Evolutionary conservation across 345 rosid genomes (phyloP).

Genomic region (Sonneratia caseolaris): DNA sequence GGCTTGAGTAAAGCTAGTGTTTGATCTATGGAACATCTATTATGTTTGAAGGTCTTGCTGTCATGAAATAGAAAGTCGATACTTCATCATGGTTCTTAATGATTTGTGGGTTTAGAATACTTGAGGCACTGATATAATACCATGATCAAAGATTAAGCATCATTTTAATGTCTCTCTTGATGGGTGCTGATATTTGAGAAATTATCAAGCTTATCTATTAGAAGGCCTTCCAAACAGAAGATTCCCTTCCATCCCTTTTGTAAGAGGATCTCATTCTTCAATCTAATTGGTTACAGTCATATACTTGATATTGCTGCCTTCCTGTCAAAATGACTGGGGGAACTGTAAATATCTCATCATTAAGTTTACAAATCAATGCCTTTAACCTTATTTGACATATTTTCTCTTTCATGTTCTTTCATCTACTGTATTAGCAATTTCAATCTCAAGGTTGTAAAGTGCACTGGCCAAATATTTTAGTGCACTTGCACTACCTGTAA

Average conservation of each 20-base stretch:
- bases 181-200: not conserved
- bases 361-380: not conserved
- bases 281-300: not conserved
- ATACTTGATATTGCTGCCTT: not conserved
- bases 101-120: not conserved
- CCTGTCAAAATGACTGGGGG: not conserved
- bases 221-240: not conserved
- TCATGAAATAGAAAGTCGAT: not conserved
- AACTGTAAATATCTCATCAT: not conserved
- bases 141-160: not conserved
- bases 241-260: not conserved
- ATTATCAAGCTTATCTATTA: not conserved
- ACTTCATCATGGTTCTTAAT: not conserved
- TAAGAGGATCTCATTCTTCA: not conserved
- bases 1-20: not conserved
- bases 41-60: not conserved
- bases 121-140: not conserved
- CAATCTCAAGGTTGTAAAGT: not conserved
- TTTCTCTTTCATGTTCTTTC: not conserved
- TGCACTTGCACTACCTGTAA: not conserved
- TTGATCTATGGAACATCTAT: not conserved
- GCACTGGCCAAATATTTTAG: not conserved
- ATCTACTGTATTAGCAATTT: not conserved
- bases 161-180: not conserved
- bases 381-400: not conserved